Conservation (phyloP, 164 flowering plant genomes). For the Dillenia turbinata region DNA sequence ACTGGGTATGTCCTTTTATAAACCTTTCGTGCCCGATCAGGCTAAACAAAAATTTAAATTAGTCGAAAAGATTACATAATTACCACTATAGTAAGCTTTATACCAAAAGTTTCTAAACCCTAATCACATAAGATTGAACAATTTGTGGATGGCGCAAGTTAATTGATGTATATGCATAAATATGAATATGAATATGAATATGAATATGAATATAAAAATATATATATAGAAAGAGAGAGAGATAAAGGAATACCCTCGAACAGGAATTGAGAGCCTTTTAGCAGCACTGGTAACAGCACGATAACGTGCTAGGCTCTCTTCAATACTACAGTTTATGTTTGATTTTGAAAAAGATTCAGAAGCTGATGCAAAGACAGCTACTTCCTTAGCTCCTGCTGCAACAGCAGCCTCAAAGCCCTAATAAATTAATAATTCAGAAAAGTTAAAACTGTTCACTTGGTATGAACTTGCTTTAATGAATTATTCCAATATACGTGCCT, state of each 20-base stretch:
- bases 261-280: conserved; percentile 66
- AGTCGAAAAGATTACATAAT: no score
- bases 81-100: no score
- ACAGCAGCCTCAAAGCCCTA: conserved; percentile 98
- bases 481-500: conserved; percentile 37
- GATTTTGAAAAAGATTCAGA: conserved; percentile 94
- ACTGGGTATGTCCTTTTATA: no score
- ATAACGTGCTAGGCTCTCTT: conserved; percentile 80
- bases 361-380: conserved; percentile 94
- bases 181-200: no score
- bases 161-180: no score
- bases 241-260: conserved; percentile 72
- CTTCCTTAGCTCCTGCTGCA: conserved; percentile 95
- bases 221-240: no score
- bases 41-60: no score
- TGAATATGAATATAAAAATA: no score
- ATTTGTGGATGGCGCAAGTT: no score
- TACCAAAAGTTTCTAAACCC: no score
- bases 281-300: conserved; percentile 82
- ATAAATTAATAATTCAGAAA: conserved; percentile 2
- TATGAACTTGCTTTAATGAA: neutral
- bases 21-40: no score
- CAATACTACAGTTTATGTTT: conserved; percentile 90
- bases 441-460: conserved; percentile 2
- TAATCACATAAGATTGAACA: no score